These are phyloP conservation scores for Pleoardoris graminearum DNA, from an alignment of 2,329 filamentous ascomycete species.

Conservation along the genomic window DNA sequence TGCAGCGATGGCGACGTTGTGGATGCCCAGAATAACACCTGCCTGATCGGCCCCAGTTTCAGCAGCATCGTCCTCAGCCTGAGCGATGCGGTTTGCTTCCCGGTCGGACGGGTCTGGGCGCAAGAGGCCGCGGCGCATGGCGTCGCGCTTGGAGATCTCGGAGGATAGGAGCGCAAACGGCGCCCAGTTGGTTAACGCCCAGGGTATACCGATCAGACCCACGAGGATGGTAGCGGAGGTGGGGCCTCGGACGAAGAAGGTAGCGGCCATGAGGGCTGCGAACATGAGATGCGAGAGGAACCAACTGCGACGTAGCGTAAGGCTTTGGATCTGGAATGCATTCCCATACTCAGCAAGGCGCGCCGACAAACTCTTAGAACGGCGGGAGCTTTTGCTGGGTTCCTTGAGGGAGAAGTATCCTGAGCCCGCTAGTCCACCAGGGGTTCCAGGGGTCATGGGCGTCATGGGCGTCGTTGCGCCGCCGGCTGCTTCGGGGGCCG, in stretches of 20 bases:
- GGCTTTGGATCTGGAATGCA: constrained; percentile 72
- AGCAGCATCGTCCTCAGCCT: constrained; percentile 57
- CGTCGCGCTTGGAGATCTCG: constrained; percentile 83
- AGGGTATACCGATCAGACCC: constrained; percentile 82
- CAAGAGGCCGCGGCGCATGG: constrained; percentile 59
- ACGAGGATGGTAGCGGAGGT: constrained; percentile 75
- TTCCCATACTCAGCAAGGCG: constrained; percentile 52
- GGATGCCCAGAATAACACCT: constrained; percentile 88
- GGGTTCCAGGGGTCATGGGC: constrained; percentile 39
- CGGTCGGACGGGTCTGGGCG: constrained; percentile 42
- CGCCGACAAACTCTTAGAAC: constrained; percentile 27
- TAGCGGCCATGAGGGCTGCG: constrained; percentile 77
- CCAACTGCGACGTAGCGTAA: constrained; percentile 90
- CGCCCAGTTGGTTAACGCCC: constrained; percentile 92
- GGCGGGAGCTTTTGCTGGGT: constrained; percentile 17
- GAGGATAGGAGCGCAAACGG: constrained; percentile 94
- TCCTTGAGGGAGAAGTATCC: constrained; percentile 39
- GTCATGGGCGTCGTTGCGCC: constrained; percentile 47
- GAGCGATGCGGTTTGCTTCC: constrained; percentile 47
- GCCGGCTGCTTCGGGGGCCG: constrained; percentile 45
- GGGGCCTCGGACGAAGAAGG: constrained; percentile 74
- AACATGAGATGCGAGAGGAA: constrained; percentile 84
- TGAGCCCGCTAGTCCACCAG: constrained; percentile 38
- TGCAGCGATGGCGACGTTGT: constrained; percentile 91
- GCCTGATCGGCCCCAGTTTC: constrained; percentile 71